These are phyloP conservation scores for Lyophyllum decastes DNA, from an alignment of 768 basidiomycete genomes.

Conservation along the genomic window DNA sequence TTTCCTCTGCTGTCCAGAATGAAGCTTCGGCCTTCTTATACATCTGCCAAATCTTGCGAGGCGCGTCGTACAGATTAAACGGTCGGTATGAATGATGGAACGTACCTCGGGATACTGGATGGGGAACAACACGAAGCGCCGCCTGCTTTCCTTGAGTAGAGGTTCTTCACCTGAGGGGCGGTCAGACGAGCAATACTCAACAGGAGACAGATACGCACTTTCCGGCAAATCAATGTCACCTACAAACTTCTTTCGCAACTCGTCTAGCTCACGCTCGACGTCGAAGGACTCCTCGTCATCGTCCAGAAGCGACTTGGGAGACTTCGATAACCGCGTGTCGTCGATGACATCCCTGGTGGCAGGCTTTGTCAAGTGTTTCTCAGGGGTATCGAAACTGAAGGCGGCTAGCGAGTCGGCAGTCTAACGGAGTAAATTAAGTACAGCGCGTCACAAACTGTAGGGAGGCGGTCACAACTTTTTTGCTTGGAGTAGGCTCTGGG, in stretches of 20 bases:
- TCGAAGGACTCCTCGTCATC: constrained; percentile 9
- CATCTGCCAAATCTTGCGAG: constrained; percentile 86
- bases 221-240: constrained; percentile 72
- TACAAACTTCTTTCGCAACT: constrained; percentile 56
- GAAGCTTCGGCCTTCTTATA: constrained; percentile 96
- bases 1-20: constrained; percentile 94
- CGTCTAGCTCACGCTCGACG: constrained; percentile 7
- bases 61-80: neutral
- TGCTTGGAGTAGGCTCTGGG: constrained; percentile 48
- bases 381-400: constrained; percentile 35
- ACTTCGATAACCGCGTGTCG: constrained; percentile 19
- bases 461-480: constrained; percentile 38
- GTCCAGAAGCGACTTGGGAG: constrained; percentile 15
- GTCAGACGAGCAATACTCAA: constrained; percentile 3
- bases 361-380: constrained; percentile 2
- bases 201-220: constrained; percentile 30
- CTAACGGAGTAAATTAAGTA: constrained; percentile 20
- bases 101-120: constrained; percentile 88
- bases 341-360: constrained; percentile 9
- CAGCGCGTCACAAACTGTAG: constrained; percentile 8
- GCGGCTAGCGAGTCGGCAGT: constrained; percentile 47
- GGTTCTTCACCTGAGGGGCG: constrained; percentile 66
- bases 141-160: constrained; percentile 71
- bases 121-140: constrained; percentile 90
- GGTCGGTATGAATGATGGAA: neutral